phyloP scores from a whole-genome alignment of 495 filamentous ascomycete genomes.

The Penicillium taxi region DNA sequence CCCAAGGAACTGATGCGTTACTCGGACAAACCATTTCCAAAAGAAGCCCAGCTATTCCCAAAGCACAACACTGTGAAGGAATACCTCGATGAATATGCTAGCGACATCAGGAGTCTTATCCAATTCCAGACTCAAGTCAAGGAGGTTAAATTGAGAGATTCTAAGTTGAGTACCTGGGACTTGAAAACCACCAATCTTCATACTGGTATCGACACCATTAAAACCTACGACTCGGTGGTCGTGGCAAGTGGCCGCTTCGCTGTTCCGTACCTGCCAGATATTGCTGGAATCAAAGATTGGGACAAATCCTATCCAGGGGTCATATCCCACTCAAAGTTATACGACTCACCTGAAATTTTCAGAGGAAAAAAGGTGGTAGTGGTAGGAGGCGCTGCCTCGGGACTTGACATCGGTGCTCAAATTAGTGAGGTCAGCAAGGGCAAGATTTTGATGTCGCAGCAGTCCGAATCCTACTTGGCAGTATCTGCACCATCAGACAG shows the following conservation, averaged over 20 bases:
- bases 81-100: conserved; percentile 69
- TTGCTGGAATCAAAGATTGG: conserved; percentile 50
- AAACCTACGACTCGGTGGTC: conserved; percentile 63
- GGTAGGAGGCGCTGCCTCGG: conserved; percentile 72
- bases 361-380: conserved; percentile 60
- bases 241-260: conserved; percentile 79
- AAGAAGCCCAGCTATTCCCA: conserved; percentile 63
- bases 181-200: conserved; percentile 47
- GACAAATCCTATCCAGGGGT: conserved; percentile 50
- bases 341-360: conserved; percentile 54
- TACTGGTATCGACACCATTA: conserved; percentile 25
- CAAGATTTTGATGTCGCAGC: conserved; percentile 47
- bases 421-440: conserved; percentile 48
- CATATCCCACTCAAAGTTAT: conserved; percentile 78
- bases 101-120: conserved; percentile 50
- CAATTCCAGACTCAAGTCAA: conserved; percentile 51
- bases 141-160: conserved; percentile 32
- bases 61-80: conserved; percentile 54
- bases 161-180: conserved; percentile 35
- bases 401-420: conserved; percentile 71
- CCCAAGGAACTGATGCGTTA: conserved; percentile 75
- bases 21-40: conserved; percentile 59
- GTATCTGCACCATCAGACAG: conserved; percentile 28
- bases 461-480: conserved; percentile 34
- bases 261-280: conserved; percentile 60